Evolutionary conservation across 352 stramenopile genomes (phyloP).

Genomic region (Globisporangium spiculum): DNA sequence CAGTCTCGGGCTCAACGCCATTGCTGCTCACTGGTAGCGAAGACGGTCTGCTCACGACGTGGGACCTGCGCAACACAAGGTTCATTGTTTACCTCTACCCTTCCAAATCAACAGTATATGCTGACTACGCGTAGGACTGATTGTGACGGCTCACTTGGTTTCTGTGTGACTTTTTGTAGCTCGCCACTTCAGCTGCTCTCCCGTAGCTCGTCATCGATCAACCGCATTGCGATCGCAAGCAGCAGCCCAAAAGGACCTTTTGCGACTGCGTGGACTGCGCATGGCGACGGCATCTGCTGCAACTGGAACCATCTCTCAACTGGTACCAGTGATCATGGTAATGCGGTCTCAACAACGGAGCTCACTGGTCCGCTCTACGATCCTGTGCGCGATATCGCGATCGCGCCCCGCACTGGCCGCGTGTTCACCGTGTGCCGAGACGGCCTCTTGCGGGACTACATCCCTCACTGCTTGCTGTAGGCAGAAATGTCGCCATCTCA

Average conservation of each 20-base stretch:
- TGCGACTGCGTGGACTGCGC: conserved; percentile 46
- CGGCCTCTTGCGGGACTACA: conserved; percentile 63
- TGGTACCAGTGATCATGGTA: not conserved
- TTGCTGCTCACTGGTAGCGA: conserved; percentile 61
- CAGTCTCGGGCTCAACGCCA: conserved; percentile 11
- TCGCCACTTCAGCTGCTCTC: conserved; percentile 45
- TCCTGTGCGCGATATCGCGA: conserved; percentile 49
- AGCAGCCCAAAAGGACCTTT: conserved; percentile 1
- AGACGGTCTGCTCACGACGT: conserved; percentile 54
- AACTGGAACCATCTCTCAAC: conserved; percentile 40
- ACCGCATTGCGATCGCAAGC: conserved; percentile 27
- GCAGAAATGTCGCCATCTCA: not conserved
- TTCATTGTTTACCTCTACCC: conserved; percentile 11
- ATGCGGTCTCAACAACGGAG: conserved; percentile 22
- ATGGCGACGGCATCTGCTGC: conserved; percentile 53
- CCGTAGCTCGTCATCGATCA: conserved; percentile 49
- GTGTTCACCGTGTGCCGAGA: conserved; percentile 63
- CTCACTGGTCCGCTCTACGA: conserved; percentile 69
- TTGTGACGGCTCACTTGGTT: not conserved
- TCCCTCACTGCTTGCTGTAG: conserved; percentile 38
- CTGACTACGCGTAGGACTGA: too few species aligned
- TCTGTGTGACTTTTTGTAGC: conserved; percentile 20
- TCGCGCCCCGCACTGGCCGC: conserved; percentile 31
- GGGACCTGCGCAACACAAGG: conserved; percentile 59
- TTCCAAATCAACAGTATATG: too few species aligned